Conservation (phyloP, 208 protist species). For the Entamoeba histolytica region DNA sequence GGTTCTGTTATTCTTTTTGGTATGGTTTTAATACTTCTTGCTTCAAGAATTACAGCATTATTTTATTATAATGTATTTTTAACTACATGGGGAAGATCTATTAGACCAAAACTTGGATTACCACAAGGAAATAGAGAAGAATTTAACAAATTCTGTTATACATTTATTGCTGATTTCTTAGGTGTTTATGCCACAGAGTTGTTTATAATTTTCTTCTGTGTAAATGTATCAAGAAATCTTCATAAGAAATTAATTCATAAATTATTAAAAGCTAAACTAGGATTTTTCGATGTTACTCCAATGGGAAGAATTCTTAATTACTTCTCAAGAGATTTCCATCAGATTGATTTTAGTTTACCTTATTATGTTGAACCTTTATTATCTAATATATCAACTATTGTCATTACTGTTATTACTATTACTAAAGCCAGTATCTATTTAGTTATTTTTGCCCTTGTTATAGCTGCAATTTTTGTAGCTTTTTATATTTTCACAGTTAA, state of each 20-base stretch:
- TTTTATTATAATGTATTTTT: not conserved
- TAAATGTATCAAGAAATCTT: not conserved
- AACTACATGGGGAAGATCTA: not conserved
- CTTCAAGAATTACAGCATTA: not conserved
- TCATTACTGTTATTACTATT: not conserved
- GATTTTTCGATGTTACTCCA: slow-evolving; percentile 19
- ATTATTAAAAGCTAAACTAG: not conserved
- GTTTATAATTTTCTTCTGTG: not conserved
- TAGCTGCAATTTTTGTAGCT: not conserved
- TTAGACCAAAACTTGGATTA: not conserved
- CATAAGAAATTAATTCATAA: not conserved
- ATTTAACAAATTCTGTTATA: not conserved
- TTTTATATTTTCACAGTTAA: slow-evolving; percentile 19
- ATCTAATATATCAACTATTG: not conserved
- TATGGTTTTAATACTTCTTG: not conserved
- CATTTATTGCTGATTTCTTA: not conserved
- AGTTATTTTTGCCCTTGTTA: not conserved
- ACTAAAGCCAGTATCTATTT: not conserved
- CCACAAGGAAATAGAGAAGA: not conserved
- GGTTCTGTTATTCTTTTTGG: not conserved
- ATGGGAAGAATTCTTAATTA: slow-evolving; percentile 12
- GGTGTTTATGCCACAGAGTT: not conserved
- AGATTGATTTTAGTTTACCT: not conserved
- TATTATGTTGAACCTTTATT: not conserved
- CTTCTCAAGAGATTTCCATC: slow-evolving; percentile 12